Conservation (phyloP, 2,329 filamentous ascomycete genomes). For the Chrysoporthe austroafricana region DNA sequence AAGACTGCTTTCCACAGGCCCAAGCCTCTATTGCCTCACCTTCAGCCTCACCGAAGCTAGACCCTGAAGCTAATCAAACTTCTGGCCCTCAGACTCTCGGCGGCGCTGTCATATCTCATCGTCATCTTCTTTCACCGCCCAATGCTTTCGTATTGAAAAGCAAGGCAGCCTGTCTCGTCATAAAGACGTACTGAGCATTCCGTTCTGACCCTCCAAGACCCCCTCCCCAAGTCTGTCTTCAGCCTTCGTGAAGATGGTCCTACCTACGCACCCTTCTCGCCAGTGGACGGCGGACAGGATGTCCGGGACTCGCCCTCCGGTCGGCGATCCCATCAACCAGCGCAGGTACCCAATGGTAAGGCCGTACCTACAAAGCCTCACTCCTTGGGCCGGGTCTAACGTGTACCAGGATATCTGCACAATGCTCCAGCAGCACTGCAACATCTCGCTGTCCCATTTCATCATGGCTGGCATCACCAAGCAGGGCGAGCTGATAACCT, state of each 20-base stretch:
- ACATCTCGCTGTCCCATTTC: conserved; percentile 54
- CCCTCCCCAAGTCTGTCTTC: neutral
- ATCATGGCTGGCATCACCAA: conserved; percentile 57
- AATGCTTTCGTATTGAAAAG: conserved; percentile 3
- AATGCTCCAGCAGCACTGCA: conserved; percentile 55
- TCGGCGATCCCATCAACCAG: conserved; percentile 25
- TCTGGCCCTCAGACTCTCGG: conserved; percentile 1
- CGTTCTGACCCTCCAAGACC: neutral
- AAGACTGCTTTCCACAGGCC: conserved; percentile 12
- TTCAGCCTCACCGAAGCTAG: conserved; percentile 23
- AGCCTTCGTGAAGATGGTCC: conserved; percentile 21
- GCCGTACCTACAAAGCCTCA: neutral
- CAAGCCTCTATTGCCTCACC: conserved; percentile 10
- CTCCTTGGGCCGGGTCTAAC: conserved; percentile 8
- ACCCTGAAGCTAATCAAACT: conserved; percentile 15
- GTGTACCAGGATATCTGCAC: conserved; percentile 51
- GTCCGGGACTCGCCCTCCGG: conserved; percentile 20
- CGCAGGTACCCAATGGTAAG: conserved; percentile 27
- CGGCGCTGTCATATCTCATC: conserved; percentile 8
- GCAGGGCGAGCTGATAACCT: conserved; percentile 50
- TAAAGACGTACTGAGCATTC: neutral
- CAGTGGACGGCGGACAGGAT: conserved; percentile 26
- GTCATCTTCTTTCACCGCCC: conserved; percentile 2
- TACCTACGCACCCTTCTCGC: conserved; percentile 22
- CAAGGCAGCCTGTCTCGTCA: conserved; percentile 9